A percentile compares a stretch with the other conserved stretches of the same genome.
phyloP scores from a whole-genome alignment of 1,284 basidiomycete species.

The Cutaneotrichosporon sp. region DNA sequence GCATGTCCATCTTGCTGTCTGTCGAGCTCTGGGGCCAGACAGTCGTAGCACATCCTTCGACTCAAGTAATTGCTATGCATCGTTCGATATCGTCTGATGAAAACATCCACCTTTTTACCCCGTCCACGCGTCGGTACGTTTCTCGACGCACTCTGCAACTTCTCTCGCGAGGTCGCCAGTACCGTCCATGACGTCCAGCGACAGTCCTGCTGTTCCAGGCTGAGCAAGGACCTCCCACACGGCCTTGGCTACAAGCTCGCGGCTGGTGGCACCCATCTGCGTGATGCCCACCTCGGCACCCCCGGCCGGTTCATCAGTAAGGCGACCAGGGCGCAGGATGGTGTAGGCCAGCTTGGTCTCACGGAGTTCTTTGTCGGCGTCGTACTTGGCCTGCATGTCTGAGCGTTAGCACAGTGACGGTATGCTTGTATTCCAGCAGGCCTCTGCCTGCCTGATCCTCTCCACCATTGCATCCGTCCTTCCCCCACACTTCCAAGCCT shows the following conservation, averaged over 20 bases:
- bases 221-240: conserved; percentile 56
- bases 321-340: conserved; percentile 62
- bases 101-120: not conserved
- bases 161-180: conserved; percentile 55
- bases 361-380: conserved; percentile 64
- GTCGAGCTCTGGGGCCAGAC: no score
- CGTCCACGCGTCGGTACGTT: conserved; percentile 26
- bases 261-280: conserved; percentile 49
- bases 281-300: conserved; percentile 59
- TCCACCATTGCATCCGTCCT: not conserved
- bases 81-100: no score
- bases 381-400: conserved; percentile 63
- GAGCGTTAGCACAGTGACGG: no score
- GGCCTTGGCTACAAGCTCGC: conserved; percentile 61
- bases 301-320: conserved; percentile 56
- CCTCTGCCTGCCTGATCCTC: no score
- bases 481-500: no score
- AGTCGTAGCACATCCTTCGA: no score
- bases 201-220: conserved; percentile 59
- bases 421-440: no score
- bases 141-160: conserved; percentile 62
- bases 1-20: not conserved
- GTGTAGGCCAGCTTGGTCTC: conserved; percentile 61
- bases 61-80: no score
- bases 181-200: conserved; percentile 62